Evolutionary conservation across 2,329 filamentous ascomycete species (phyloP).

Genomic region (Penicillium sp.): DNA sequence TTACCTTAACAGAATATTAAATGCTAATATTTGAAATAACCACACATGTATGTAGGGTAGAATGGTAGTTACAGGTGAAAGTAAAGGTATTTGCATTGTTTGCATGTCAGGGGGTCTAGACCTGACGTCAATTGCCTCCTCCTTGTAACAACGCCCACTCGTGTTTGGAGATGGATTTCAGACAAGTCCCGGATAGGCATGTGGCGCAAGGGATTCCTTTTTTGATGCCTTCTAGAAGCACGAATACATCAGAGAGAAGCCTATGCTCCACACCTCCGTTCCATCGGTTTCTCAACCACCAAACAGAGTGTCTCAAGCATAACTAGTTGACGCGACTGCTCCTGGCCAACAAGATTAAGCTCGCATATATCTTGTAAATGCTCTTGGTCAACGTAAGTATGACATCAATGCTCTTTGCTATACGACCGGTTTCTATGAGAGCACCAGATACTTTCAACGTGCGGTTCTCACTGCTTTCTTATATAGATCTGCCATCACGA

Average conservation of each 20-base stretch:
- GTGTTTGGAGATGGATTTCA: conserved; percentile 10
- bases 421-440: background rate
- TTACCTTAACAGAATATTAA: background rate
- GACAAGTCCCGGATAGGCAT: conserved; percentile 8
- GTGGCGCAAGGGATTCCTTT: conserved; percentile 8
- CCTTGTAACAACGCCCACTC: conserved; percentile 10
- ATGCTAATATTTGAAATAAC: background rate
- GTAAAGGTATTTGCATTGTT: conserved; percentile 11
- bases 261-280: conserved; percentile 12
- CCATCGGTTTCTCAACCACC: conserved; percentile 14
- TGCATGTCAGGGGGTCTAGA: background rate
- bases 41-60: background rate
- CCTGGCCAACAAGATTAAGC: conserved; percentile 8
- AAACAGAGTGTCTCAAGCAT: conserved; percentile 7
- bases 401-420: conserved; percentile 28
- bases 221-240: conserved; percentile 6
- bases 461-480: conserved; percentile 6
- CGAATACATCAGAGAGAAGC: conserved; percentile 3
- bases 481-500: conserved; percentile 24
- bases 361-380: conserved; percentile 1
- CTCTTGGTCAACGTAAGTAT: conserved; percentile 27
- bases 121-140: conserved; percentile 19
- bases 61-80: too few species aligned
- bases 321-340: conserved; percentile 15
- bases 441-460: conserved; percentile 1